Percentiles rank a stretch among this genome's conserved stretches.
These are phyloP conservation scores for Fraxinus greggii DNA, from an alignment of 305 asterid species.

Conservation along the genomic window DNA sequence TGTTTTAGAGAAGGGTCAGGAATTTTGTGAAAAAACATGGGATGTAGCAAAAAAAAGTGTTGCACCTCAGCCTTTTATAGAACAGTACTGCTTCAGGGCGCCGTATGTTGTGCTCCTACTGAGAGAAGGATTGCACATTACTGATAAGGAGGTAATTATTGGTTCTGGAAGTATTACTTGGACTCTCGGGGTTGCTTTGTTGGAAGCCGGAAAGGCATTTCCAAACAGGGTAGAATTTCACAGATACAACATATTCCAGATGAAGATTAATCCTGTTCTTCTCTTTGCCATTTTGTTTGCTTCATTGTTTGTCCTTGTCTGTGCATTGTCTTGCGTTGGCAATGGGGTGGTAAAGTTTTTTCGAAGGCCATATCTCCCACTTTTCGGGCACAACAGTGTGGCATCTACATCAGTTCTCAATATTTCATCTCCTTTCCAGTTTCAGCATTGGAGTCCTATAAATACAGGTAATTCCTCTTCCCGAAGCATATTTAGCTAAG, in stretches of 20 bases:
- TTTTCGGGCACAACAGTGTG: constrained; percentile 60
- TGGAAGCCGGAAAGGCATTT: constrained; percentile 62
- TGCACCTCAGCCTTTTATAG: constrained; percentile 76
- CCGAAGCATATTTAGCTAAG: background rate
- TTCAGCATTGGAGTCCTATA: constrained; percentile 89
- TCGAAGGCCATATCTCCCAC: constrained; percentile 63
- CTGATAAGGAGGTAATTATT: constrained; percentile 50
- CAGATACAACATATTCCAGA: constrained; percentile 31
- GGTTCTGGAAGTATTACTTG: constrained; percentile 77
- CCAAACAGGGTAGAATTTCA: constrained; percentile 32
- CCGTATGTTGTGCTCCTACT: constrained; percentile 58
- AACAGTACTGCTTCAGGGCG: constrained; percentile 79
- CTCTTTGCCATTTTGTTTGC: constrained; percentile 45
- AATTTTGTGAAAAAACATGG: constrained; percentile 64
- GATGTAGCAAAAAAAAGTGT: constrained; percentile 55
- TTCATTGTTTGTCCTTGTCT: constrained; percentile 51
- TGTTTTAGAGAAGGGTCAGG: constrained; percentile 59
- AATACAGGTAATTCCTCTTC: constrained; percentile 53
- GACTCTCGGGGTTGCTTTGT: constrained; percentile 75
- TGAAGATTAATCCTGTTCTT: constrained; percentile 34
- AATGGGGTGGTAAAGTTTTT: constrained; percentile 53
- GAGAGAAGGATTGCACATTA: constrained; percentile 69
- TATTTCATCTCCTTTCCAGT: constrained; percentile 62
- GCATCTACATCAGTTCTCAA: constrained; percentile 60
- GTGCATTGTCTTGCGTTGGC: constrained; percentile 51